Evolutionary conservation across 2,329 filamentous ascomycete species (phyloP).

Genomic region (Ophiostoma himal-ulmi): DNA sequence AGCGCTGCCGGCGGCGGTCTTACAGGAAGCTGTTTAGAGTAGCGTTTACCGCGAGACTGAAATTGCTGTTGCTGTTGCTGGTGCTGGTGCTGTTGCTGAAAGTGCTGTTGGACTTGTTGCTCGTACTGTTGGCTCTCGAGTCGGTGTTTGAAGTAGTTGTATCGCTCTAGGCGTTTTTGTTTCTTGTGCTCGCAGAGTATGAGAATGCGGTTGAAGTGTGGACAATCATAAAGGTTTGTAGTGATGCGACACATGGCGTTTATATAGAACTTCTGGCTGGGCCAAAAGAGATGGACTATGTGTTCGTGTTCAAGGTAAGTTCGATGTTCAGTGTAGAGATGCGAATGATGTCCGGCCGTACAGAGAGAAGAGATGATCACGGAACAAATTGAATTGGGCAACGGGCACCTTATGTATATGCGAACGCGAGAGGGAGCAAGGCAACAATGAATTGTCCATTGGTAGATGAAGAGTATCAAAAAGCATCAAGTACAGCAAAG

Average conservation of each 20-base stretch:
- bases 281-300: background rate
- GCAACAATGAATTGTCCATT: background rate
- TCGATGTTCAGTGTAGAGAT: background rate
- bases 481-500: no score
- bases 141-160: background rate
- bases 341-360: background rate
- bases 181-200: constrained; percentile 1
- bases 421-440: background rate
- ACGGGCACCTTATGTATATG: background rate
- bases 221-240: background rate
- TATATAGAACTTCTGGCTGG: background rate
- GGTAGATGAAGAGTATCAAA: background rate
- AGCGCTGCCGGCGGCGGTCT: background rate
- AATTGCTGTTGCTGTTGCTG: background rate
- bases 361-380: background rate
- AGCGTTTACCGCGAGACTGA: background rate
- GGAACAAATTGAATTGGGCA: background rate
- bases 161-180: background rate
- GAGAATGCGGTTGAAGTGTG: constrained; percentile 8
- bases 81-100: background rate
- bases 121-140: background rate
- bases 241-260: constrained; percentile 5
- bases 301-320: background rate
- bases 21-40: background rate
- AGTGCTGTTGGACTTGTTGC: background rate